Percentiles rank a stretch among this genome's conserved stretches.
These are phyloP conservation scores for Petunia axillaris DNA, from an alignment of 257 asterid species.

Conservation along the genomic window DNA sequence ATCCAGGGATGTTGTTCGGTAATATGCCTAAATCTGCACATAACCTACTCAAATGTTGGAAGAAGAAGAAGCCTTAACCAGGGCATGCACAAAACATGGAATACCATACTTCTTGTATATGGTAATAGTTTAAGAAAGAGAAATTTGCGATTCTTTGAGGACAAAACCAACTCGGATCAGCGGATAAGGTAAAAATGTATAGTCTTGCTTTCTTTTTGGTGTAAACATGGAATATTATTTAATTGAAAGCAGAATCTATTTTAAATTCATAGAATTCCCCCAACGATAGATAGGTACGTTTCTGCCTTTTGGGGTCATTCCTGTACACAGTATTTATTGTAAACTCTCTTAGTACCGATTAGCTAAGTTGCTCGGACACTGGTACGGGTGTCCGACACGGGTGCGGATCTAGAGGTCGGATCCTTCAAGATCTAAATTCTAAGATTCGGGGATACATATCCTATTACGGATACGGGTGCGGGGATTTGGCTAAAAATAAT, in stretches of 20 bases:
- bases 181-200: background rate
- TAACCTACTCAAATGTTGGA: slow-evolving; percentile 5
- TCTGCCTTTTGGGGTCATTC: slow-evolving; percentile 12
- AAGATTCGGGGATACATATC: no score
- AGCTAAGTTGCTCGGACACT: no score
- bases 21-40: slow-evolving; percentile 12
- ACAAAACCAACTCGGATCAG: background rate
- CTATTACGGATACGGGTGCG: no score
- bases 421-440: no score
- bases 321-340: background rate
- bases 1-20: background rate
- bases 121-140: background rate
- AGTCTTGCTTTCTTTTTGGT: background rate
- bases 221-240: background rate
- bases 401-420: no score
- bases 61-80: background rate
- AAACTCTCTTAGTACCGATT: background rate
- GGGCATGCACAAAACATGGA: background rate
- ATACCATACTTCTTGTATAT: background rate
- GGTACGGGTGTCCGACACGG: no score
- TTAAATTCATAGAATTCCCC: background rate
- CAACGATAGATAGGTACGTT: background rate
- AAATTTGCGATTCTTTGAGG: slow-evolving; percentile 8
- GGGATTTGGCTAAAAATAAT: no score
- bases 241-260: background rate